phyloP scores from a whole-genome alignment of 2,329 filamentous ascomycete species.

The Colletotrichum gloeosporioides region DNA sequence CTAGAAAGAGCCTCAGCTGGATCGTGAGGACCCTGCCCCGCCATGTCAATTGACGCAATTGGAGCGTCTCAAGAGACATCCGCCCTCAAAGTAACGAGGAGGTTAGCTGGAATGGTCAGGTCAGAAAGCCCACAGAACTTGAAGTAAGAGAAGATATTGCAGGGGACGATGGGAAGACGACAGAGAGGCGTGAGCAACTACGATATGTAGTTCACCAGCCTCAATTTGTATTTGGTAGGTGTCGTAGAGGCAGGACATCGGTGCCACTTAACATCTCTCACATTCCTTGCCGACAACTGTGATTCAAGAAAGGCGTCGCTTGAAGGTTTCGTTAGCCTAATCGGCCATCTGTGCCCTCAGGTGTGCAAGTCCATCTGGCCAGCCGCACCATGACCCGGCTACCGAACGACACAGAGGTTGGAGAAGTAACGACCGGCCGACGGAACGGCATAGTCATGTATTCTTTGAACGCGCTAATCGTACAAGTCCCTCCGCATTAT shows the following conservation, averaged over 20 bases:
- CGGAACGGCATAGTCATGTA: not conserved
- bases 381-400: not conserved
- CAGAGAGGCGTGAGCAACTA: accelerated
- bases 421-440: not conserved
- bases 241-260: not conserved
- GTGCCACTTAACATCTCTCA: not conserved
- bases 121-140: not conserved
- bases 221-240: not conserved
- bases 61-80: not conserved
- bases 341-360: not conserved
- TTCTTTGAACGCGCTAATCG: not conserved
- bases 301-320: not conserved
- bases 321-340: not conserved
- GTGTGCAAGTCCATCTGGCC: not conserved
- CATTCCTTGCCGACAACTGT: not conserved
- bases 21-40: not conserved
- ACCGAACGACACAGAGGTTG: not conserved
- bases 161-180: not conserved
- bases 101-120: not conserved
- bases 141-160: not conserved
- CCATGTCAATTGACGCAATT: not conserved
- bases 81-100: not conserved
- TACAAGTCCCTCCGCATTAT: conserved; percentile 10
- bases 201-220: not conserved
- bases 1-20: not conserved